Conservation (phyloP, 192 early-diverging fungal species). For the Chytriomyces hyalinus region DNA sequence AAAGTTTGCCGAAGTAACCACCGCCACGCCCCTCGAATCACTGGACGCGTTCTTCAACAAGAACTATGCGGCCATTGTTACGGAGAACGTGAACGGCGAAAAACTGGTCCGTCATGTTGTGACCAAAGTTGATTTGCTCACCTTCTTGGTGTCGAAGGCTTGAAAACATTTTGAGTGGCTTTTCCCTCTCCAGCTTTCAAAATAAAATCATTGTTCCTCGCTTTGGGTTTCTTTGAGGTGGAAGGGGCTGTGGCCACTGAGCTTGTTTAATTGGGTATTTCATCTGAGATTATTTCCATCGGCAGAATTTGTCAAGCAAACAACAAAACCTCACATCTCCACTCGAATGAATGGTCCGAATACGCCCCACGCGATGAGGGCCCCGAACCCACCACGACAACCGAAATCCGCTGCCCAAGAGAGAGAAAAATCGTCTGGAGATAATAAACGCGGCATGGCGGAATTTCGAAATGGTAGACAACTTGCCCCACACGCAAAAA, state of each 20-base stretch:
- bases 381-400: slow-evolving; percentile 37
- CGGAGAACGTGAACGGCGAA: slow-evolving; percentile 64
- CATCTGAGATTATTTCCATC: too few relatives aligned
- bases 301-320: too few relatives aligned
- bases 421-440: slow-evolving; percentile 64
- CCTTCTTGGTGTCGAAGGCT: slow-evolving; percentile 64
- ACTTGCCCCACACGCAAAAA: not conserved
- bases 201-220: too few relatives aligned
- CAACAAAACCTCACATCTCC: too few relatives aligned
- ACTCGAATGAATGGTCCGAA: too few relatives aligned
- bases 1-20: slow-evolving; percentile 87
- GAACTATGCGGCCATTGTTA: slow-evolving; percentile 89
- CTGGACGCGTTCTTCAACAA: slow-evolving; percentile 92
- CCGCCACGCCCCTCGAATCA: slow-evolving; percentile 80
- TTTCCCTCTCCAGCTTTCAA: too few relatives aligned
- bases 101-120: slow-evolving; percentile 80
- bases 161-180: not conserved
- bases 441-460: slow-evolving; percentile 54
- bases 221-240: too few relatives aligned
- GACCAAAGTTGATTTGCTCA: slow-evolving; percentile 92
- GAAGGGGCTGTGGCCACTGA: too few relatives aligned
- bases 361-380: slow-evolving; percentile 1
- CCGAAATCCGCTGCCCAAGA: slow-evolving; percentile 40
- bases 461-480: slow-evolving; percentile 17
- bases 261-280: too few relatives aligned